Evolutionary conservation across 2,329 filamentous ascomycete species (phyloP).

Genomic region (Aureobasidium pullulans): DNA sequence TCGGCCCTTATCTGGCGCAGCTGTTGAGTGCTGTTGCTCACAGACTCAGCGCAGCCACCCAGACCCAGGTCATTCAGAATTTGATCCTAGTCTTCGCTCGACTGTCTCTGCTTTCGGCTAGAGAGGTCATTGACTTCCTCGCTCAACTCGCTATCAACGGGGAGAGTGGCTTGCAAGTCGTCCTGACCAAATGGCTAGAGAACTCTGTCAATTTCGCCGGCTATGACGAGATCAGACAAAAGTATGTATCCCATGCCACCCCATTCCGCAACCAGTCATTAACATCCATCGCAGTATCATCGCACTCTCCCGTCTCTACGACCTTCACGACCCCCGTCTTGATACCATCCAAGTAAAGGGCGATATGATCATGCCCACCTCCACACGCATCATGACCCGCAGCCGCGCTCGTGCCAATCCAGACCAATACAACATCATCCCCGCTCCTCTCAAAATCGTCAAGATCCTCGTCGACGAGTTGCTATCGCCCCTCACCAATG

Average conservation of each 20-base stretch:
- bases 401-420: slow-evolving; percentile 84
- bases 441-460: slow-evolving; percentile 87
- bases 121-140: slow-evolving; percentile 87
- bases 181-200: slow-evolving; percentile 91
- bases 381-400: slow-evolving; percentile 84
- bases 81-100: slow-evolving; percentile 92
- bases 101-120: slow-evolving; percentile 73
- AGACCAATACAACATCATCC: slow-evolving; percentile 79
- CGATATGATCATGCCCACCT: slow-evolving; percentile 74
- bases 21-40: slow-evolving; percentile 83
- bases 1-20: slow-evolving; percentile 84
- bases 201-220: slow-evolving; percentile 97
- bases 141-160: slow-evolving; percentile 60
- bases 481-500: slow-evolving; percentile 62
- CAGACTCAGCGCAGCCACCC: slow-evolving; percentile 71
- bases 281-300: slow-evolving; percentile 58
- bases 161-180: slow-evolving; percentile 77
- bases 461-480: slow-evolving; percentile 94
- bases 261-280: slow-evolving; percentile 14
- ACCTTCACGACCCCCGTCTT: slow-evolving; percentile 73
- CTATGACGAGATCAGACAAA: slow-evolving; percentile 94
- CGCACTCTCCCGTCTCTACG: slow-evolving; percentile 84
- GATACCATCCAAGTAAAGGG: slow-evolving; percentile 79
- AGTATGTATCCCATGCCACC: slow-evolving; percentile 50
- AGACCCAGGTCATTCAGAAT: slow-evolving; percentile 89